These are phyloP conservation scores for Oryza brachyantha DNA, from an alignment of 176 grass and related monocot species.

Conservation along the genomic window DNA sequence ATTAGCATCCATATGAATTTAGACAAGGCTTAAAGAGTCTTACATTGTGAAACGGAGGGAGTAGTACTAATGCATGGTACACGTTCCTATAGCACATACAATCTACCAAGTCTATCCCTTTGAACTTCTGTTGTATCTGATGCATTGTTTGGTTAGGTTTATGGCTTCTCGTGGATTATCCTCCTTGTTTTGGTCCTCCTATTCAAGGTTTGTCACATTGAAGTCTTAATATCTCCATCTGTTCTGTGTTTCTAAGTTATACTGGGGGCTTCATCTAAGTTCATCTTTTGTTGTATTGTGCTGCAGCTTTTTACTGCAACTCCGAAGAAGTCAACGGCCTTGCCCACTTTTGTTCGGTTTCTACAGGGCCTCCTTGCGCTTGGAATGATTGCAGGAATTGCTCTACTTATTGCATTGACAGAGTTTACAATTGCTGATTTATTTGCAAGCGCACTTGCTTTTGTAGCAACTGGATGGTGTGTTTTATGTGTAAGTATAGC, in stretches of 20 bases:
- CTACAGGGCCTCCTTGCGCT: constrained; percentile 80
- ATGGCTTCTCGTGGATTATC: constrained; percentile 92
- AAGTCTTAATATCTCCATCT: not conserved
- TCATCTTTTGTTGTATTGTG: constrained; percentile 29
- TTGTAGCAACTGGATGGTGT: constrained; percentile 86
- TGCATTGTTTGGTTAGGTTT: constrained; percentile 55
- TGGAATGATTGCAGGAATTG: constrained; percentile 61
- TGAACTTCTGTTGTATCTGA: constrained; percentile 7
- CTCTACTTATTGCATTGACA: constrained; percentile 62
- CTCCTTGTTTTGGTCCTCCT: constrained; percentile 71
- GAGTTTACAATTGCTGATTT: constrained; percentile 71
- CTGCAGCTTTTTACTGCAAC: constrained; percentile 79
- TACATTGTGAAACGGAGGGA: too few species aligned
- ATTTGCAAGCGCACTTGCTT: constrained; percentile 82
- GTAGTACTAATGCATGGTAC: not conserved
- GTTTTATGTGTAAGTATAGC: constrained; percentile 70
- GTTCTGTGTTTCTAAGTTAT: not conserved
- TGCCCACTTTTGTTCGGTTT: constrained; percentile 72
- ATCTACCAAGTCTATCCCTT: not conserved
- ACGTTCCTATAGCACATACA: not conserved
- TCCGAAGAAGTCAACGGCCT: constrained; percentile 57
- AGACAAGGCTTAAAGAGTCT: too few species aligned
- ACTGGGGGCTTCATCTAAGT: not conserved
- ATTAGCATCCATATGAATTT: too few species aligned
- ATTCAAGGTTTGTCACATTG: constrained; percentile 68